These are phyloP conservation scores for Globisporangium acanthophoron DNA, from an alignment of 352 stramenopile genomes.

Conservation along the genomic window DNA sequence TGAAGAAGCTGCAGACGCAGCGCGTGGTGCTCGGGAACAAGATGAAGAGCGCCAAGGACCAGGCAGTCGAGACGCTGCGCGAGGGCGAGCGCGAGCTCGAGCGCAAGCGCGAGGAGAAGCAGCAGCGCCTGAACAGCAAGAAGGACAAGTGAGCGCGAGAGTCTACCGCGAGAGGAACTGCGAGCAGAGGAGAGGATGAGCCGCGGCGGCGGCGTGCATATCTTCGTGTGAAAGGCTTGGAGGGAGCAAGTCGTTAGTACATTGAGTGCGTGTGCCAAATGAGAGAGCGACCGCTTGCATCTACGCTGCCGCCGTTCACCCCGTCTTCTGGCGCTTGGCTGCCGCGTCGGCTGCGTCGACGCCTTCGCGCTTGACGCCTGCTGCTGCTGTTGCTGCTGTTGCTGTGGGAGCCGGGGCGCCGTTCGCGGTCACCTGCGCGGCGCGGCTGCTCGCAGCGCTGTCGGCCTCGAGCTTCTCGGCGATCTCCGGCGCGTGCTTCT, in stretches of 20 bases:
- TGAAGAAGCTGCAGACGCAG: constrained; percentile 46
- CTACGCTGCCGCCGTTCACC: constrained; percentile 11
- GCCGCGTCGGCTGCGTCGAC: constrained; percentile 6
- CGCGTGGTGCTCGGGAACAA: constrained; percentile 39
- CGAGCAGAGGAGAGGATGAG: background rate
- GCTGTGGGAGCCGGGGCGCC: constrained; percentile 1
- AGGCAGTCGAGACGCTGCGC: constrained; percentile 24
- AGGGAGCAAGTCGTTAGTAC: background rate
- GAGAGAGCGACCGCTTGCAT: background rate
- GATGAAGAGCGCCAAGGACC: constrained; percentile 37
- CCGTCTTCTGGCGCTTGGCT: constrained; percentile 62
- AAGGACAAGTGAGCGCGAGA: background rate
- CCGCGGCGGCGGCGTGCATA: background rate
- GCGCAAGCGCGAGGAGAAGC: constrained; percentile 32
- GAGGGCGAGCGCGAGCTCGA: constrained; percentile 27
- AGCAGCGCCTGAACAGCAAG: constrained; percentile 2
- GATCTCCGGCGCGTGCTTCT: constrained; percentile 83
- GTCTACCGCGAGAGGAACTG: background rate
- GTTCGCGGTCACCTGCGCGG: constrained; percentile 8
- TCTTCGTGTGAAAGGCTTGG: background rate
- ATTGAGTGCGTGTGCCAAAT: background rate
- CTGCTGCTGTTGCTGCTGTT: background rate
- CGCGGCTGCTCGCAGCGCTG: constrained; percentile 15
- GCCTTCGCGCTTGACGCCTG: constrained; percentile 23
- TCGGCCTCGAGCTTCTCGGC: constrained; percentile 65